These are phyloP conservation scores for Knoxdaviesia capensis DNA, from an alignment of 2,329 filamentous ascomycete species.

Conservation along the genomic window DNA sequence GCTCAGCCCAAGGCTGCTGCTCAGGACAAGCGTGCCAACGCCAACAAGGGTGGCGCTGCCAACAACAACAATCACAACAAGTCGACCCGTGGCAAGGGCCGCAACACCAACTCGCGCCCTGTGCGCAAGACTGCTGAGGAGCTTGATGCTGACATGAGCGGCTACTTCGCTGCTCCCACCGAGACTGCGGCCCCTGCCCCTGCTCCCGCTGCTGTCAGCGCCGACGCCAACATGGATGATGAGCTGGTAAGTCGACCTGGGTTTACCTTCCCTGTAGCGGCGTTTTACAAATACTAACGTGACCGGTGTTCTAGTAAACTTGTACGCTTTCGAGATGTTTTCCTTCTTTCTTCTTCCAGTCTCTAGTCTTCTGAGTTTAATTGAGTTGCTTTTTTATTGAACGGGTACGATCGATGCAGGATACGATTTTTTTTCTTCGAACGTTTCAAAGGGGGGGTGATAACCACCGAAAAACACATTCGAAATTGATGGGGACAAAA, in stretches of 20 bases:
- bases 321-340: not conserved
- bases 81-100: constrained; percentile 23
- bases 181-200: constrained; percentile 24
- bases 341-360: not conserved
- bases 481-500: too few species aligned
- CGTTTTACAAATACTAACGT: constrained; percentile 1
- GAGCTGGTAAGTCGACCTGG: constrained; percentile 13
- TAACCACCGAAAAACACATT: too few species aligned
- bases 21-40: constrained; percentile 43
- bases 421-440: too few species aligned
- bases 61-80: constrained; percentile 9
- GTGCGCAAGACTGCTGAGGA: constrained; percentile 85
- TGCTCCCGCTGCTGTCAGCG: constrained; percentile 23
- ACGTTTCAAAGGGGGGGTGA: too few species aligned
- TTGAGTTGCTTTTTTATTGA: not conserved
- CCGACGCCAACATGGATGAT: constrained; percentile 46
- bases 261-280: too few species aligned
- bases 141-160: constrained; percentile 91
- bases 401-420: too few species aligned
- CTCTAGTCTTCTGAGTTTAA: constrained; percentile 1
- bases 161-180: constrained; percentile 54
- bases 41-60: constrained; percentile 20
- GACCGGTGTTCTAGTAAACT: not conserved
- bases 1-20: constrained; percentile 68
- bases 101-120: constrained; percentile 40